Conservation (phyloP, 495 filamentous ascomycete genomes). For the Penicillium desertorum region DNA sequence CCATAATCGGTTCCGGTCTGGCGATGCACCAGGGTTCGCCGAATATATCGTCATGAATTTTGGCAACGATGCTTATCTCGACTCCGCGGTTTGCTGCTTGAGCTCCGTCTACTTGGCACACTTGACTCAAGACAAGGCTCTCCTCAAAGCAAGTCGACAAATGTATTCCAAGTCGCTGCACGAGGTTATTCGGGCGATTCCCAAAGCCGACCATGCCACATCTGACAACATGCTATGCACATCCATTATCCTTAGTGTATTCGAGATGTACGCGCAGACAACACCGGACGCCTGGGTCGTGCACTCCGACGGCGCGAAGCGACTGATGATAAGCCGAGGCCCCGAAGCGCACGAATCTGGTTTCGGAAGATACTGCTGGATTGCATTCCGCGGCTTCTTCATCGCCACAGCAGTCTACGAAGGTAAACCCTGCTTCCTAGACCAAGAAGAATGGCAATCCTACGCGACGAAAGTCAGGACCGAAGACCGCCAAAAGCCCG, state of each 20-base stretch:
- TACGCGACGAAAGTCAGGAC: slow-evolving; percentile 21
- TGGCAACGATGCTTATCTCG: slow-evolving; percentile 29
- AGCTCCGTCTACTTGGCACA: slow-evolving; percentile 34
- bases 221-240: slow-evolving; percentile 37
- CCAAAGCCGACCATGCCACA: slow-evolving; percentile 23
- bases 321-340: slow-evolving; percentile 33
- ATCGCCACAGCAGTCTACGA: slow-evolving; percentile 32
- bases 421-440: slow-evolving; percentile 35
- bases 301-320: slow-evolving; percentile 33
- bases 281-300: slow-evolving; percentile 32
- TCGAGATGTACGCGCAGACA: slow-evolving; percentile 40
- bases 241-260: slow-evolving; percentile 38
- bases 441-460: slow-evolving; percentile 31
- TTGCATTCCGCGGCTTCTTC: slow-evolving; percentile 37
- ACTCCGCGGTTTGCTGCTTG: slow-evolving; percentile 32
- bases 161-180: slow-evolving; percentile 33
- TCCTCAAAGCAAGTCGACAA: slow-evolving; percentile 28
- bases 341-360: slow-evolving; percentile 22
- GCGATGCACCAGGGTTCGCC: slow-evolving; percentile 25
- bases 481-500: slow-evolving; percentile 30
- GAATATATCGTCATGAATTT: slow-evolving; percentile 28
- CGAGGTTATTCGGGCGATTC: slow-evolving; percentile 25
- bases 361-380: slow-evolving; percentile 31
- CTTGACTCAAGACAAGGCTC: slow-evolving; percentile 24
- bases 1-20: slow-evolving; percentile 34